Evolutionary conservation across 495 filamentous ascomycete genomes (phyloP), one percentile per base, ranked within the genome.

Genomic region (Neurospora sp.): DNA sequence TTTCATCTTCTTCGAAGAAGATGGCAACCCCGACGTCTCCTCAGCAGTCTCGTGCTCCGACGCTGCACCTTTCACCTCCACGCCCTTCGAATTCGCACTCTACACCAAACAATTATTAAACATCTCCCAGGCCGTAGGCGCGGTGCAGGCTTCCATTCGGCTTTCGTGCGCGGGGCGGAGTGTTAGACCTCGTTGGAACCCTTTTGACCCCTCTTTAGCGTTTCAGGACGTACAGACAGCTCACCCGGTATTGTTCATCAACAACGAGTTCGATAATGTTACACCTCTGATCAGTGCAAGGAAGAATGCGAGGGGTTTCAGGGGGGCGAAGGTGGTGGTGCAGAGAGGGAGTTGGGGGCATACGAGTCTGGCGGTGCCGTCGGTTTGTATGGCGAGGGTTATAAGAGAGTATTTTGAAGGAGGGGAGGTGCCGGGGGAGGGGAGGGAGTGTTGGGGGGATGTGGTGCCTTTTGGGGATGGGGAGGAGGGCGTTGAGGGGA

Each of bases 41-140:
- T 76, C 83, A 18, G 89, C 89, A 4, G 89, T 94, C 48, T 79
- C 90, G 2, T 94, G 92, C 75, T 81, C 86, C 0, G 92, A 94
- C 78, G 85, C 85, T 0, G 9, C 23, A 11, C 82, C 82, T 18
- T 75, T 88, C 7, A 76, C 77, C 2, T 75, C 82, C 3, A 85
- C 83, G 5, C 72, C 83, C 1, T 76, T 81, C 2, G 76, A 77
- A 2, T 92, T 93, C 70, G 73, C 77, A 4, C 70, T 76, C 1
- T 85, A 88, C 72, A 85, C 87, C 75, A 62, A 80, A 38, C 46
- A 79, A 10, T 79, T 92, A 4, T 77, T 78, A 8, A 71, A 76
- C 4, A 85, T 89, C 39, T 90, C 87, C 73, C 73, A 79, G 0
- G 78, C 81, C 0, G 78, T 87, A 4, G 91, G 90, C 0, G 87